Percentiles rank a stretch among this genome's conserved stretches.
These are phyloP conservation scores for Metschnikowia gruessii DNA, from an alignment of 805 yeast genomes.

Conservation along the genomic window DNA sequence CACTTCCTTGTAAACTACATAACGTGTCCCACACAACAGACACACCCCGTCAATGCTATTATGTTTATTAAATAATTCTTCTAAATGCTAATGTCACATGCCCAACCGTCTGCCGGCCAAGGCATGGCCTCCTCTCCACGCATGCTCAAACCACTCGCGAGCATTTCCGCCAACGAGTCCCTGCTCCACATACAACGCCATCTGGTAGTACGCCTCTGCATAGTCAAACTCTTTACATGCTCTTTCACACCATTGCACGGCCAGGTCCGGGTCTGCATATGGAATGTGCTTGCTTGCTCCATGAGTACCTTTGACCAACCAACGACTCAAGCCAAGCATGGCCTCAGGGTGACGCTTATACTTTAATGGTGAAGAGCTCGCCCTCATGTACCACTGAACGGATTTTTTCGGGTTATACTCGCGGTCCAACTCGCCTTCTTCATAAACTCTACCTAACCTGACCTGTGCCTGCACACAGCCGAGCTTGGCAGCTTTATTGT, in stretches of 20 bases:
- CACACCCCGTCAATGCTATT: no score
- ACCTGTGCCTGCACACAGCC: conserved; percentile 41
- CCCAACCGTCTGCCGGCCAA: conserved; percentile 21
- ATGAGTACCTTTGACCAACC: conserved; percentile 37
- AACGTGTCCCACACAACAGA: no score
- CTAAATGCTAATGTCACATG: neutral
- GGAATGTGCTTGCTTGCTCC: conserved; percentile 38
- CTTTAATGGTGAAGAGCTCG: conserved; percentile 38
- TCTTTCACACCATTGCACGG: conserved; percentile 43
- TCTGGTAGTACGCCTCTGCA: conserved; percentile 39
- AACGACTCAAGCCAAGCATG: conserved; percentile 43
- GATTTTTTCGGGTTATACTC: conserved; percentile 39
- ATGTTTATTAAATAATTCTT: neutral
- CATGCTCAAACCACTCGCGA: conserved; percentile 31
- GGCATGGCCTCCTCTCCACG: conserved; percentile 33
- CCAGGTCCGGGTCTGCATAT: conserved; percentile 34
- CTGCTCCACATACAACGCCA: conserved; percentile 40
- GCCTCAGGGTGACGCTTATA: conserved; percentile 45
- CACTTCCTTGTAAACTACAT: no score
- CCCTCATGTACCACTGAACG: conserved; percentile 44
- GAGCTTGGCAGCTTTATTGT: conserved; percentile 42
- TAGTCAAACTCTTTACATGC: conserved; percentile 39
- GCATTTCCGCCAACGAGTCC: conserved; percentile 32
- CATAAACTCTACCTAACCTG: conserved; percentile 41
- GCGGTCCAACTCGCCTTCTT: conserved; percentile 42